Conservation (phyloP, 2,329 filamentous ascomycete genomes). For the Sporothrix schenckii region DNA sequence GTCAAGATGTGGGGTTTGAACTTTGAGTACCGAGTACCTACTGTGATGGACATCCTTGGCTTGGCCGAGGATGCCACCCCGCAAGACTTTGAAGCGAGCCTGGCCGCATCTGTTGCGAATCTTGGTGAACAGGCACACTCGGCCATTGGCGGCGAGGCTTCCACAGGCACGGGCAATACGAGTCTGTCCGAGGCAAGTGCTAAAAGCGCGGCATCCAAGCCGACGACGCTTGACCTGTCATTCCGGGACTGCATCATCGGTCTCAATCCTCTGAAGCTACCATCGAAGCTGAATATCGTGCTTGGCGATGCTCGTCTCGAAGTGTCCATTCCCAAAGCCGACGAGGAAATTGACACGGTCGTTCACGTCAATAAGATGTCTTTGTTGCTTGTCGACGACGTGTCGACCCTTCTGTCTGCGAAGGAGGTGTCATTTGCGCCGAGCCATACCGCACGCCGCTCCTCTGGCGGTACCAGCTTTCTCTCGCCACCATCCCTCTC, state of each 20-base stretch:
- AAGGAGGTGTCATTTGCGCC: constrained; percentile 47
- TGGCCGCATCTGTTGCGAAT: constrained; percentile 79
- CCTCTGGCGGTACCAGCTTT: constrained; percentile 36
- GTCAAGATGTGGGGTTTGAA: constrained; percentile 82
- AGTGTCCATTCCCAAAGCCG: constrained; percentile 64
- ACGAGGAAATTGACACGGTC: constrained; percentile 64
- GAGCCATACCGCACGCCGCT: constrained; percentile 33
- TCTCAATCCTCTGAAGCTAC: constrained; percentile 74
- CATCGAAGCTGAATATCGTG: constrained; percentile 76
- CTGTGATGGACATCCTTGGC: constrained; percentile 76
- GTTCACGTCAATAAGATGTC: constrained; percentile 78
- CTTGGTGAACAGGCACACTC: constrained; percentile 67
- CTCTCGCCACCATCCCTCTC: constrained; percentile 41
- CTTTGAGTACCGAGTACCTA: constrained; percentile 86
- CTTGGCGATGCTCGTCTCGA: constrained; percentile 75
- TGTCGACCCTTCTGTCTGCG: constrained; percentile 48
- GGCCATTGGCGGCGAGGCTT: constrained; percentile 44
- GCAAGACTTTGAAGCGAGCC: constrained; percentile 72
- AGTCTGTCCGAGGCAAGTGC: background rate
- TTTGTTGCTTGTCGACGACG: constrained; percentile 79
- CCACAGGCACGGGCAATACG: constrained; percentile 38
- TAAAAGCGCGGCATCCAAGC: constrained; percentile 48
- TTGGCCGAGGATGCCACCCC: constrained; percentile 67
- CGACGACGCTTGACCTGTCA: constrained; percentile 71
- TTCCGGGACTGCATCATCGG: constrained; percentile 81